Evolutionary conservation across 306 rosid genomes (phyloP).

Genomic region (Erythrophleum fordii): DNA sequence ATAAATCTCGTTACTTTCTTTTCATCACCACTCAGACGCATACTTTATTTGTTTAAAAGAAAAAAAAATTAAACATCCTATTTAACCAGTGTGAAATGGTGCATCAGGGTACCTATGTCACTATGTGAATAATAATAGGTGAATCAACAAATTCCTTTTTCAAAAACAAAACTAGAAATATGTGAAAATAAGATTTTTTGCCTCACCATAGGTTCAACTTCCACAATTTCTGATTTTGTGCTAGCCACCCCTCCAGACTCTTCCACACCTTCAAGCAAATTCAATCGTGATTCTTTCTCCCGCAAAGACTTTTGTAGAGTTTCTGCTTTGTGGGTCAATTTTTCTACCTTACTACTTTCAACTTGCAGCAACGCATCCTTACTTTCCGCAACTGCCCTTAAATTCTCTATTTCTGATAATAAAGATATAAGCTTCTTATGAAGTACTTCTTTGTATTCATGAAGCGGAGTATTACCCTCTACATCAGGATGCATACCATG

Average conservation of each 20-base stretch:
- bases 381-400: slow-evolving; percentile 58
- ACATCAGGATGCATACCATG: slow-evolving; percentile 51
- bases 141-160: slow-evolving; percentile 5
- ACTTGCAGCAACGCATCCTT: slow-evolving; percentile 74
- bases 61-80: not conserved
- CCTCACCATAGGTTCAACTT: slow-evolving; percentile 89
- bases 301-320: slow-evolving; percentile 69
- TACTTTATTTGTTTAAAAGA: not conserved
- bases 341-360: slow-evolving; percentile 77
- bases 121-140: not conserved
- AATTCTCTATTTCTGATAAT: slow-evolving; percentile 70
- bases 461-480: slow-evolving; percentile 50
- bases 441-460: slow-evolving; percentile 71
- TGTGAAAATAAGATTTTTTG: slow-evolving; percentile 30
- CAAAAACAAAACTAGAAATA: not conserved
- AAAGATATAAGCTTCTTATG: slow-evolving; percentile 64
- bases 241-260: slow-evolving; percentile 58
- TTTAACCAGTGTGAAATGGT: slow-evolving; percentile 10
- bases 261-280: slow-evolving; percentile 80
- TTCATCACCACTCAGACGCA: slow-evolving; percentile 9
- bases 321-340: slow-evolving; percentile 64
- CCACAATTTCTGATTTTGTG: slow-evolving; percentile 72
- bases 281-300: slow-evolving; percentile 70
- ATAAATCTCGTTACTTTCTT: not conserved
- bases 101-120: not conserved